Percentiles rank a stretch among this genome's conserved stretches.
Evolutionary conservation across 805 yeast genomes (phyloP).

Genomic region (Groenewaldozyma salmanticensis): DNA sequence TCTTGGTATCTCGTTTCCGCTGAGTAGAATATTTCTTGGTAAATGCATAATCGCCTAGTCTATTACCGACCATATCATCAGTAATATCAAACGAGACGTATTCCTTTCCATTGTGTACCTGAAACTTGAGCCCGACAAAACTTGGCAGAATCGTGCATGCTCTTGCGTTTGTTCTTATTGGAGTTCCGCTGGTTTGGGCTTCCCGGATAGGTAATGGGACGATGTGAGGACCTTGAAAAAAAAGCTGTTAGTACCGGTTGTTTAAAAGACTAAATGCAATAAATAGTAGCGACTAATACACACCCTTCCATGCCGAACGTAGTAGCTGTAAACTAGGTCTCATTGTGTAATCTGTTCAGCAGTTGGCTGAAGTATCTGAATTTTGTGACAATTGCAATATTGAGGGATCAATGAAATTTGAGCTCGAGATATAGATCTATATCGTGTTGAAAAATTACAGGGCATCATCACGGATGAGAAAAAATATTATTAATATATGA

Average conservation of each 20-base stretch:
- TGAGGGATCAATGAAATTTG: no score
- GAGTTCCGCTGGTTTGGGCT: slow-evolving; percentile 69
- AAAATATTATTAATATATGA: no score
- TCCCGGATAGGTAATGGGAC: slow-evolving; percentile 91
- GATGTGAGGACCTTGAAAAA: slow-evolving; percentile 62
- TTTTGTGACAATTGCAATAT: no score
- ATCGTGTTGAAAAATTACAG: no score
- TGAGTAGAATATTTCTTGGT: slow-evolving; percentile 31
- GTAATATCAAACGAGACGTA: slow-evolving; percentile 79
- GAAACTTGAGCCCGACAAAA: slow-evolving; percentile 89
- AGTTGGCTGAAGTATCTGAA: no score
- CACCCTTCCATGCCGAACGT: slow-evolving; percentile 37
- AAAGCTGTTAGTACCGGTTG: background rate
- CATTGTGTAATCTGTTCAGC: slow-evolving; percentile 22
- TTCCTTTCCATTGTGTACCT: slow-evolving; percentile 92
- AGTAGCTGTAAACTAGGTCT: slow-evolving; percentile 25
- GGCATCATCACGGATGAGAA: no score
- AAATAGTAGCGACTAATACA: slow-evolving; percentile 2
- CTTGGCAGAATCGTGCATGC: slow-evolving; percentile 91
- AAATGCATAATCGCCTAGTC: slow-evolving; percentile 90
- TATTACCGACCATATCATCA: slow-evolving; percentile 95
- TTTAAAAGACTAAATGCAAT: background rate
- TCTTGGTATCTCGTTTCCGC: slow-evolving; percentile 70
- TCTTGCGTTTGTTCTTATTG: slow-evolving; percentile 93
- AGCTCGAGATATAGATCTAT: no score